Evolutionary conservation across 2,329 filamentous ascomycete genomes (phyloP), one percentile per base, ranked within the genome.

Genomic region (Penicillium occitanis): DNA sequence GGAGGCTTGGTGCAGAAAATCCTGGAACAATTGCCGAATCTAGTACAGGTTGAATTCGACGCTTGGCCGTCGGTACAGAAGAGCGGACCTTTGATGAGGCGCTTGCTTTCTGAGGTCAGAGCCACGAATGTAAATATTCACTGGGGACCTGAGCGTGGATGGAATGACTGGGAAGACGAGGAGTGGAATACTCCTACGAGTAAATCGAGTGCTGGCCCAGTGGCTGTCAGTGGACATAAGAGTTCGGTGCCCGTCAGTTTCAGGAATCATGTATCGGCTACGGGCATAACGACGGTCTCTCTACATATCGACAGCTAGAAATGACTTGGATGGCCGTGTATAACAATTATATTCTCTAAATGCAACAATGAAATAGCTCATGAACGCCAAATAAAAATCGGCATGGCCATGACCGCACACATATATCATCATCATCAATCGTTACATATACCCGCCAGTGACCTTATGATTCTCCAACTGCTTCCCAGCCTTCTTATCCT

Each of bases 11-110:
- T 88, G 40, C 75, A 76, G 37, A 77, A 80, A 48, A 79, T 88
- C 11, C 71, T 87, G n/a, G 76, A 78, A 50, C 79, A 81, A 66
- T 75, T 85, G 50, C 82, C 84, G 0, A 78, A 76, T 35, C 68
- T 87, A 37, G 72, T 77, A 6, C 78, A 80, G 44, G 80, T 88
- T 2, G 82, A 86, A 72, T 84, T 88, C 60, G 86, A 88, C 73
- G 86, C 81, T 2, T 87, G 82, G 69, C 81, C 84, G 0, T 82
- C 81, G 22, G 83, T 88, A 5, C 77, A 79, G 64, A 83, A 81
- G 69, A 77, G 79, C 42, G 81, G 83, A 7, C 81, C 83, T 13
- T 71, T 88, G 61, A 79, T 88, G 72, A 75, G 74, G 35, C 81
- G 81, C n/a, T 70, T 88, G 48, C 62, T 78, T 30, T 65, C 72